phyloP scores from a whole-genome alignment of 345 rosid genomes.

The Gossypium rotundifolium region DNA sequence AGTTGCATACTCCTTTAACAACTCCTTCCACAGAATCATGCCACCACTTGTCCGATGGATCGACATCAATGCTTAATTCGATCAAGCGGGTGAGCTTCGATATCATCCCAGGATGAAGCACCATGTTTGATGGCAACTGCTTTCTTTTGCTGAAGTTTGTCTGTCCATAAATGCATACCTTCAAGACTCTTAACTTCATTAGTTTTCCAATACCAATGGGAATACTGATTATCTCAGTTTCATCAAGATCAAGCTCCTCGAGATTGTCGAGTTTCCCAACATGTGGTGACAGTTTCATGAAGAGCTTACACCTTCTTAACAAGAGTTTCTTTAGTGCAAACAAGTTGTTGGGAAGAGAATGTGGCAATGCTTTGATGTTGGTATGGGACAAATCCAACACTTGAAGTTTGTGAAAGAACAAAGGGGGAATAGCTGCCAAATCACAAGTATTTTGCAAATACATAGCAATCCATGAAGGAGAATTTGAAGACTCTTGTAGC shows the following conservation, averaged over 20 bases:
- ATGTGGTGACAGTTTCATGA: slow-evolving; percentile 16
- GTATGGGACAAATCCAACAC: not conserved
- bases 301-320: slow-evolving; percentile 13
- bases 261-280: slow-evolving; percentile 20
- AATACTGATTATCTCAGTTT: slow-evolving; percentile 3
- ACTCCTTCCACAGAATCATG: not conserved
- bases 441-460: not conserved
- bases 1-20: not conserved
- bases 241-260: slow-evolving; percentile 25
- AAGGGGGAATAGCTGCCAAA: not conserved
- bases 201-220: slow-evolving; percentile 1
- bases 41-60: not conserved
- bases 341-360: slow-evolving; percentile 5
- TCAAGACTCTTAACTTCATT: slow-evolving; percentile 7
- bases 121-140: not conserved
- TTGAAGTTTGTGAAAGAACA: not conserved
- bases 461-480: not conserved
- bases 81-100: not conserved
- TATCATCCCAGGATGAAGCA: slow-evolving; percentile 3
- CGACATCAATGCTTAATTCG: not conserved
- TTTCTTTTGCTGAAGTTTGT: not conserved
- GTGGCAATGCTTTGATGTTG: not conserved
- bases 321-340: slow-evolving; percentile 18
- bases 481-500: too few species aligned
- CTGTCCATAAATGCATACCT: slow-evolving; percentile 10